Conservation (phyloP, 371 early-diverging fungal genomes). For the Syncephalastrum monosporum region DNA sequence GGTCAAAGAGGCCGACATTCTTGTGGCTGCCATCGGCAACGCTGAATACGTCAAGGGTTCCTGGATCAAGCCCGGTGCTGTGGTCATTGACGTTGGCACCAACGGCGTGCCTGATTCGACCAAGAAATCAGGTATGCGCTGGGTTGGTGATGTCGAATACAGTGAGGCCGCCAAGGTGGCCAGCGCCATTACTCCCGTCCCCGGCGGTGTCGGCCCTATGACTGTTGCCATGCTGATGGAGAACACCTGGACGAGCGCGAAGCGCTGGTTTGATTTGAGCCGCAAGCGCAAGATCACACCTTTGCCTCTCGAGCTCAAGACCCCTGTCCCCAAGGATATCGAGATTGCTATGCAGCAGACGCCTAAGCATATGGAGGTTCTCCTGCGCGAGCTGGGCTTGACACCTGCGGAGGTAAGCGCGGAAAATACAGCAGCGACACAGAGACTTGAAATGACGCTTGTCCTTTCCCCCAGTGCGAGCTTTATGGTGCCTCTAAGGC, state of each 20-base stretch:
- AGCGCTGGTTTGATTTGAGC: slow-evolving; percentile 43
- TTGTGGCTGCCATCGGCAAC: slow-evolving; percentile 87
- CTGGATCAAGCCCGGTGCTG: slow-evolving; percentile 90
- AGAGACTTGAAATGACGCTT: background rate
- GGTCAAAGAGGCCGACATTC: slow-evolving; percentile 77
- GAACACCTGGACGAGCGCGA: slow-evolving; percentile 78
- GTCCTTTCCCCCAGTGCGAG: slow-evolving; percentile 62
- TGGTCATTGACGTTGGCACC: slow-evolving; percentile 95
- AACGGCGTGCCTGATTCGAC: slow-evolving; percentile 79
- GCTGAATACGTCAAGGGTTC: slow-evolving; percentile 79
- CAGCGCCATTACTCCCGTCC: slow-evolving; percentile 88
- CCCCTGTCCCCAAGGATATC: slow-evolving; percentile 90
- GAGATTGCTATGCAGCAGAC: slow-evolving; percentile 88
- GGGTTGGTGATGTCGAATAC: slow-evolving; percentile 93
- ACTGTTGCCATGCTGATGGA: slow-evolving; percentile 94
- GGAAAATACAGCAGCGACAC: background rate
- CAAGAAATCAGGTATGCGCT: slow-evolving; percentile 82
- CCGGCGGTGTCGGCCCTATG: slow-evolving; percentile 97
- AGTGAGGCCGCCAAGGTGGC: slow-evolving; percentile 69
- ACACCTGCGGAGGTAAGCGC: slow-evolving; percentile 56
- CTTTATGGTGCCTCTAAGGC: slow-evolving; percentile 88
- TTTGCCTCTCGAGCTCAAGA: slow-evolving; percentile 60
- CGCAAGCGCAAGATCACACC: slow-evolving; percentile 57
- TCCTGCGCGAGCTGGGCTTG: slow-evolving; percentile 87
- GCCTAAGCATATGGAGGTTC: slow-evolving; percentile 77